phyloP scores from a whole-genome alignment of 2,329 filamentous ascomycete genomes.

The Xylariaceae sp. region DNA sequence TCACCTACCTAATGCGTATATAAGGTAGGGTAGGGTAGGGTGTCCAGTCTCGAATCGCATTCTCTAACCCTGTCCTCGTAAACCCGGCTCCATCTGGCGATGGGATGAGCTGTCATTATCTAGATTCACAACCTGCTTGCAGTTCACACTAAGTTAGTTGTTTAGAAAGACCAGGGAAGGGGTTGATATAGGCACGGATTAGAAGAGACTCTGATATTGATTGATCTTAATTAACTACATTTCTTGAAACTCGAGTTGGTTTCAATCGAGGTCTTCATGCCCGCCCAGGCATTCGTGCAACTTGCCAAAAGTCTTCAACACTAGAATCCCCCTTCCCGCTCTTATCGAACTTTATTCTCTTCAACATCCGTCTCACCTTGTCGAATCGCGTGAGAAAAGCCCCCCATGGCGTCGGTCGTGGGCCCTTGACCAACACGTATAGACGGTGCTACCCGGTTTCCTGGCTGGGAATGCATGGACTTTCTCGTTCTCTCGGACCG shows the following conservation, averaged over 20 bases:
- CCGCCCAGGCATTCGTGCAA: neutral
- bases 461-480: slow-evolving; percentile 8
- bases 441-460: neutral
- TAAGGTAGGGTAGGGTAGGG: neutral
- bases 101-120: neutral
- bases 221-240: slow-evolving; percentile 10
- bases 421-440: neutral
- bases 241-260: neutral
- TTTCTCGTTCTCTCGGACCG: slow-evolving; percentile 13
- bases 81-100: neutral
- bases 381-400: neutral
- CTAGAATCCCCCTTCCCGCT: neutral
- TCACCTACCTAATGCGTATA: neutral
- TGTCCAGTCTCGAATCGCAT: neutral
- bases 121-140: neutral
- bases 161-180: neutral
- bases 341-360: neutral
- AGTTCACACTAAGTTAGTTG: neutral
- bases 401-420: neutral
- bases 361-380: neutral
- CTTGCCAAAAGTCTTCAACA: neutral
- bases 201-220: neutral
- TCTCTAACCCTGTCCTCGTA: neutral
- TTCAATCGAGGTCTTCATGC: neutral
- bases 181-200: neutral